phyloP scores from a whole-genome alignment of 331 rosid species.

The Malus hybrid region DNA sequence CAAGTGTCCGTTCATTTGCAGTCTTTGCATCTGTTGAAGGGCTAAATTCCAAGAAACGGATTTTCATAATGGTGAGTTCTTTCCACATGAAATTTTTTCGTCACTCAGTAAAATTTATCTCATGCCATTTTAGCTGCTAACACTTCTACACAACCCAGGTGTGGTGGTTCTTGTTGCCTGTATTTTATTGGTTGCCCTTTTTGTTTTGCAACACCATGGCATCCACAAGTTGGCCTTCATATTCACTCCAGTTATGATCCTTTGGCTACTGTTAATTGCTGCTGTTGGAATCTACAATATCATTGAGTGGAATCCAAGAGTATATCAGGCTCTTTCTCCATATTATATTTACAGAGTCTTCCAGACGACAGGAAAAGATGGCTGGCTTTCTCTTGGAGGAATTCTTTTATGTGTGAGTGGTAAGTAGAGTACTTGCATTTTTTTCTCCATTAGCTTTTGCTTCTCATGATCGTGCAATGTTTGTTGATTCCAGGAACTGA shows the following conservation, averaged over 20 bases:
- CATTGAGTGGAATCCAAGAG: constrained; percentile 61
- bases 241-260: constrained; percentile 69
- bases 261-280: constrained; percentile 65
- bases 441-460: background rate
- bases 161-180: constrained; percentile 50
- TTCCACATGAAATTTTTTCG: background rate
- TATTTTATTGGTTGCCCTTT: constrained; percentile 55
- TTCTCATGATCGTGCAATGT: background rate
- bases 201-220: constrained; percentile 85
- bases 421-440: constrained; percentile 21
- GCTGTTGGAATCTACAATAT: constrained; percentile 71
- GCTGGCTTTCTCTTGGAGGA: constrained; percentile 85
- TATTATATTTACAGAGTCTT: constrained; percentile 66
- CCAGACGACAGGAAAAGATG: constrained; percentile 61
- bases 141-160: constrained; percentile 32
- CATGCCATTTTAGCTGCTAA: constrained; percentile 18
- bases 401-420: constrained; percentile 75
- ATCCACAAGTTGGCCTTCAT: constrained; percentile 64
- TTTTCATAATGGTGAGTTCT: constrained; percentile 43
- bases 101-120: background rate
- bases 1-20: constrained; percentile 34
- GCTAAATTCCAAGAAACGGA: constrained; percentile 37
- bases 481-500: constrained; percentile 64
- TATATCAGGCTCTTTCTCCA: constrained; percentile 84
- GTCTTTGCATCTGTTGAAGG: constrained; percentile 72